Conservation (phyloP, 2,329 filamentous ascomycete species). For the Monosporascus sp. region DNA sequence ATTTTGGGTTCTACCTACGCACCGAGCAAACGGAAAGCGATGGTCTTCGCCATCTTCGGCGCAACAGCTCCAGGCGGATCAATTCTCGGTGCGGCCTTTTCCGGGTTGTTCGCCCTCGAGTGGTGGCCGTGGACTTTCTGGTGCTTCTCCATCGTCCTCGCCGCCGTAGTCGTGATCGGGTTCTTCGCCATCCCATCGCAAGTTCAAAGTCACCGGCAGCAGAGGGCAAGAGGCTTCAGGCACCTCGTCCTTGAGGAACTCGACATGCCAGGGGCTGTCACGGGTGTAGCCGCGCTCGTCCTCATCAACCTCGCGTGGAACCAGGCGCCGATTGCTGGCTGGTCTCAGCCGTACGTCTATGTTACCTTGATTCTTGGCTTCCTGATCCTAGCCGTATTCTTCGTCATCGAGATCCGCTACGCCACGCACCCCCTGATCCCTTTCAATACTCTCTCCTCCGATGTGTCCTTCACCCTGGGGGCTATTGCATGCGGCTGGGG, state of each 20-base stretch:
- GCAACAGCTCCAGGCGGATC: slow-evolving; percentile 28
- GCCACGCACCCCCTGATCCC: slow-evolving; percentile 52
- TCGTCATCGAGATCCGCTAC: slow-evolving; percentile 41
- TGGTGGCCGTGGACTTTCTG: slow-evolving; percentile 29
- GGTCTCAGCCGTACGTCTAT: slow-evolving; percentile 45
- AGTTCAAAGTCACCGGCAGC: neutral
- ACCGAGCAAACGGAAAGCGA: slow-evolving; percentile 27
- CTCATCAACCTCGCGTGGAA: slow-evolving; percentile 57
- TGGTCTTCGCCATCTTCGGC: slow-evolving; percentile 30
- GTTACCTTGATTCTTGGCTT: slow-evolving; percentile 46
- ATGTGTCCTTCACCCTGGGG: slow-evolving; percentile 49
- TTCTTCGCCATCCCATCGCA: slow-evolving; percentile 12
- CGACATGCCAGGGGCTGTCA: slow-evolving; percentile 19
- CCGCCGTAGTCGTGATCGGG: slow-evolving; percentile 16
- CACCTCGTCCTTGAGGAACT: slow-evolving; percentile 13
- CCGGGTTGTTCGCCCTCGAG: slow-evolving; percentile 19
- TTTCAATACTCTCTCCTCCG: slow-evolving; percentile 40
- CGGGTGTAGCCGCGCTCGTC: slow-evolving; percentile 44
- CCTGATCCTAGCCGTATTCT: slow-evolving; percentile 42
- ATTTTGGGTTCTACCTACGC: slow-evolving; percentile 48
- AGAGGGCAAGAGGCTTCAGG: neutral
- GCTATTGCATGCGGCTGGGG: slow-evolving; percentile 50
- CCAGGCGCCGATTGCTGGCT: slow-evolving; percentile 48
- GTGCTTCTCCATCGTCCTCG: slow-evolving; percentile 21
- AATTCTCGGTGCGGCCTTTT: slow-evolving; percentile 23